Conservation (phyloP, 2,329 filamentous ascomycete species). For the Pseudovirgaria hyperparasitica region DNA sequence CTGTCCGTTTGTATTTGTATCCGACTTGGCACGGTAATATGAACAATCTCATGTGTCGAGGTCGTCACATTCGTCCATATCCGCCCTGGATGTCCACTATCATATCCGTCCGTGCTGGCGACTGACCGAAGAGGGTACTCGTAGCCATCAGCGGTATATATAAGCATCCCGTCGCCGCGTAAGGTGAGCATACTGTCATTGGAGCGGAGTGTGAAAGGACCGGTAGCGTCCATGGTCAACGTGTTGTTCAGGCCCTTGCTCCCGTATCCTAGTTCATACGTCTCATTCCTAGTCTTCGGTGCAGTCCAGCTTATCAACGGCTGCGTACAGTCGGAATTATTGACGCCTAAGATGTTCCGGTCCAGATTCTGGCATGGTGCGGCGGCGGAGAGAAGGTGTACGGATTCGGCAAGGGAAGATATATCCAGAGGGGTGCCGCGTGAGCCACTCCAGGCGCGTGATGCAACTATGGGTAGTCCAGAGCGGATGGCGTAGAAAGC, state of each 20-base stretch:
- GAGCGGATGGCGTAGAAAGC: conserved; percentile 35
- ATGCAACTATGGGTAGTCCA: conserved; percentile 31
- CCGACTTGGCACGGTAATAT: conserved; percentile 15
- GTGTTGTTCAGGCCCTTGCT: conserved; percentile 37
- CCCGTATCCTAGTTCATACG: conserved; percentile 23
- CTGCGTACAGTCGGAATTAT: conserved; percentile 2
- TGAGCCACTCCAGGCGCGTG: conserved; percentile 29
- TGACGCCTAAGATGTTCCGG: conserved; percentile 16
- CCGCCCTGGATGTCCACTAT: conserved; percentile 34
- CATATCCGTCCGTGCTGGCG: conserved; percentile 30
- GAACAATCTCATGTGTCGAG: conserved; percentile 32
- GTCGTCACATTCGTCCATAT: conserved; percentile 39
- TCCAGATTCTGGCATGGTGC: conserved; percentile 35
- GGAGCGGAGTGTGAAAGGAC: conserved; percentile 33
- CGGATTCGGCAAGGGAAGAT: conserved; percentile 15
- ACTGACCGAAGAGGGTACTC: conserved; percentile 38
- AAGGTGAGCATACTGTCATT: conserved; percentile 31
- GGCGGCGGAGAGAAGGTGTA: conserved; percentile 24
- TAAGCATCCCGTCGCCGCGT: conserved; percentile 19
- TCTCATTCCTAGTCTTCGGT: no score
- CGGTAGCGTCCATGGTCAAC: conserved; percentile 22
- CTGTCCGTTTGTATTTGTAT: conserved; percentile 33
- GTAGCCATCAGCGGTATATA: conserved; percentile 31
- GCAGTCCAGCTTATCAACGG: no score
- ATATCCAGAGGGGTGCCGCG: conserved; percentile 21